These are phyloP conservation scores for Coemansia sp. DNA, from an alignment of 192 early-diverging fungal genomes.

Conservation along the genomic window DNA sequence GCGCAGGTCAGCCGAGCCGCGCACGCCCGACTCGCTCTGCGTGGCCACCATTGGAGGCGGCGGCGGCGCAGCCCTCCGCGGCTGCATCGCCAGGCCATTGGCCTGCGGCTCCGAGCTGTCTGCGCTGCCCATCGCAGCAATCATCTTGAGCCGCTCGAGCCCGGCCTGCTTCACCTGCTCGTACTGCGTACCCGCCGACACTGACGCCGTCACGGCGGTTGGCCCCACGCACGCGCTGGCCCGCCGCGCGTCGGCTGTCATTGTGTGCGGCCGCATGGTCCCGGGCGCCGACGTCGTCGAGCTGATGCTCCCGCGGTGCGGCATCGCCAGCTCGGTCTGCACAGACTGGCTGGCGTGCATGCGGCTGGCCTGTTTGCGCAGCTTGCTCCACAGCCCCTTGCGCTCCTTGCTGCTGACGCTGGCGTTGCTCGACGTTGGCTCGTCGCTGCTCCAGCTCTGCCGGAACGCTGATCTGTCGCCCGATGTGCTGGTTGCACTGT, in stretches of 20 bases:
- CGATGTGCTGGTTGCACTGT: neutral
- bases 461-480: constrained; percentile 15
- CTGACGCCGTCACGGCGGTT: neutral
- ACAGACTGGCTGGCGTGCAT: constrained; percentile 6
- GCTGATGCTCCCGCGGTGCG: neutral
- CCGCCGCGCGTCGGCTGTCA: neutral
- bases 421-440: constrained; percentile 36
- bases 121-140: constrained; percentile 1
- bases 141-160: constrained; percentile 13
- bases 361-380: constrained; percentile 42
- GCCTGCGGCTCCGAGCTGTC: neutral
- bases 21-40: neutral
- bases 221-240: neutral
- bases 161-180: constrained; percentile 13
- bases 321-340: neutral
- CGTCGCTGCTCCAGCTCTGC: constrained; percentile 53
- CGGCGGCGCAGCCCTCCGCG: constrained; percentile 4
- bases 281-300: neutral
- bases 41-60: neutral
- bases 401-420: constrained; percentile 29
- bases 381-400: constrained; percentile 35
- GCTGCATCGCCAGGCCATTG: neutral
- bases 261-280: neutral
- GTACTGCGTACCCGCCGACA: too few species aligned
- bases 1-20: constrained; percentile 1